Percentiles rank a stretch among this genome's conserved stretches.
Conservation (phyloP, 805 yeast genomes). For the Starmerella cellae region DNA sequence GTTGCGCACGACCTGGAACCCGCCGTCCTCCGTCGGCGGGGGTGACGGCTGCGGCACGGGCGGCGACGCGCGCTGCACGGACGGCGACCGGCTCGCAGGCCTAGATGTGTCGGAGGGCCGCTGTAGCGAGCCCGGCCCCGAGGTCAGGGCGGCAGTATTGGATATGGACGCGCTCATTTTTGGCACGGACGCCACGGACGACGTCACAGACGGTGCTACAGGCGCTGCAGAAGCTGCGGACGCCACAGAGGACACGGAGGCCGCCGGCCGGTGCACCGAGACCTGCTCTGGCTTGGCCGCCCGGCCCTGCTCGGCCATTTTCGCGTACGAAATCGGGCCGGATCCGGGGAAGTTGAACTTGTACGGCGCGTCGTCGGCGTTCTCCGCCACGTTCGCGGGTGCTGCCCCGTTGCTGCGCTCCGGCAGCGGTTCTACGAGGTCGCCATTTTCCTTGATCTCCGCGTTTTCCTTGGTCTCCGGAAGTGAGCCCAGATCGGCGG, state of each 20-base stretch:
- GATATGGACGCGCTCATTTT: background rate
- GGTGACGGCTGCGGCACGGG: background rate
- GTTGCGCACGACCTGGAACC: slow-evolving; percentile 1
- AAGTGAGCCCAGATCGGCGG: too few species aligned
- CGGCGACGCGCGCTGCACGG: background rate
- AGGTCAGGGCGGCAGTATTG: background rate
- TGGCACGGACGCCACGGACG: background rate
- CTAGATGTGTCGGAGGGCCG: background rate
- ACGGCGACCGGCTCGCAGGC: background rate
- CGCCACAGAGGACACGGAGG: too few species aligned
- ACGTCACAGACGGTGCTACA: too few species aligned
- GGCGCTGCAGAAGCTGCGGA: too few species aligned
- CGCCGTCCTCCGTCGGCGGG: background rate
- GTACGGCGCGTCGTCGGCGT: too few species aligned
- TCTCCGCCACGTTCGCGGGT: too few species aligned
- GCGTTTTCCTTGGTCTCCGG: background rate
- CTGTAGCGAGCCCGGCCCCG: background rate
- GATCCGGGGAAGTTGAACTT: background rate
- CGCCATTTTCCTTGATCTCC: background rate
- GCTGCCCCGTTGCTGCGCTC: too few species aligned
- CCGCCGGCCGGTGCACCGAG: too few species aligned
- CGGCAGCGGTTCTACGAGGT: too few species aligned
- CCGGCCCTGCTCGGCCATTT: background rate
- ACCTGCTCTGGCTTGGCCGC: background rate
- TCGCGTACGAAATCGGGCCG: background rate